Evolutionary conservation across 2,329 filamentous ascomycete species (phyloP).

Genomic region (Pezicula rhizophila): DNA sequence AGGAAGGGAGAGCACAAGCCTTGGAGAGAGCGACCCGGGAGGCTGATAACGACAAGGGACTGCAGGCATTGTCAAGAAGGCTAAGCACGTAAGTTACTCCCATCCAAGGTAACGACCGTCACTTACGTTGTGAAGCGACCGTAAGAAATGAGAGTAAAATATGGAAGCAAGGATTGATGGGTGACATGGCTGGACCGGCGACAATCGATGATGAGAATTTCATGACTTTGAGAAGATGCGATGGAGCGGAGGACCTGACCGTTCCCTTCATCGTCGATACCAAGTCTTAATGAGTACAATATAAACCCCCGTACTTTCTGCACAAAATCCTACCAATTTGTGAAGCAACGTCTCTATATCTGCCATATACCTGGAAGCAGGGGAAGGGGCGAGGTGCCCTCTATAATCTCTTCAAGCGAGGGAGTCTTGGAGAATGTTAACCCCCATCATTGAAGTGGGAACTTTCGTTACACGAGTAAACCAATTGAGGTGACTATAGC

Average conservation of each 20-base stretch:
- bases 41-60: conserved; percentile 83
- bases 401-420: not conserved
- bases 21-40: conserved; percentile 81
- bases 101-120: not conserved
- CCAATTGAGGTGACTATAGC: no score
- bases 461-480: no score
- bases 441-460: no score
- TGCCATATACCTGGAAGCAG: not conserved
- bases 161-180: not conserved
- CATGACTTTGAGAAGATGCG: not conserved
- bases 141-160: conserved; percentile 14
- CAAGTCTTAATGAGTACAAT: not conserved
- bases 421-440: no score
- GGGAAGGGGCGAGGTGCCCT: not conserved
- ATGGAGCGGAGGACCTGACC: not conserved
- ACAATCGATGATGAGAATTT: not conserved
- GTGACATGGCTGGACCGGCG: not conserved
- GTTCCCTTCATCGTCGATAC: not conserved
- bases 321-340: not conserved
- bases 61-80: conserved; percentile 81
- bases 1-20: conserved; percentile 75
- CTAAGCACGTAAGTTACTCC: conserved; percentile 83
- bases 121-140: conserved; percentile 14
- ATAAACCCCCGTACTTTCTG: not conserved
- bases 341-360: not conserved